Evolutionary conservation across 805 yeast species (phyloP).

Genomic region (Isabelozyma heimii): DNA sequence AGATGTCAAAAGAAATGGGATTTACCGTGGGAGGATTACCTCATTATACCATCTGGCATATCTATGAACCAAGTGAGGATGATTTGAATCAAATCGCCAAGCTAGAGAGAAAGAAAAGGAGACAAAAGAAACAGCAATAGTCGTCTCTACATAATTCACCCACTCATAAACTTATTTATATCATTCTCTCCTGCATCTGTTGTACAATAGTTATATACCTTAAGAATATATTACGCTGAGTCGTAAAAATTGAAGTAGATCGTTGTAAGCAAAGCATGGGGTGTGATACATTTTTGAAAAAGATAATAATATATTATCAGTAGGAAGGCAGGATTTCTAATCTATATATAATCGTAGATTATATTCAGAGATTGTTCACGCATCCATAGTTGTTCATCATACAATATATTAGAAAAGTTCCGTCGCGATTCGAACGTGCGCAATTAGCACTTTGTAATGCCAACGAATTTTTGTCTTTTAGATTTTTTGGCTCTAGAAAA

Average conservation of each 20-base stretch:
- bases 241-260: too few relatives aligned
- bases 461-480: not conserved
- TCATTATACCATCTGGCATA: conserved; percentile 88
- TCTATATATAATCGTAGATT: conserved; percentile 39
- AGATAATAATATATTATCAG: conserved; percentile 28
- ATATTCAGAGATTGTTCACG: conserved; percentile 49
- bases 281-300: not conserved
- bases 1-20: conserved; percentile 76
- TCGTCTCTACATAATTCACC: too few relatives aligned
- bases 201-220: too few relatives aligned
- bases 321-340: conserved; percentile 52
- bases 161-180: too few relatives aligned
- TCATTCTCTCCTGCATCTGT: too few relatives aligned
- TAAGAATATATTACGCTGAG: too few relatives aligned
- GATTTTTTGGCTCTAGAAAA: not conserved
- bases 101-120: conserved; percentile 65
- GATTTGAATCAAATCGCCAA: conserved; percentile 69
- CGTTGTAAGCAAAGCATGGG: not conserved
- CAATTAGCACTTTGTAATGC: not conserved
- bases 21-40: conserved; percentile 85
- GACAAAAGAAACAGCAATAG: conserved; percentile 16
- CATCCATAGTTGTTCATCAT: conserved; percentile 47
- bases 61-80: conserved; percentile 85
- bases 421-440: conserved; percentile 14
- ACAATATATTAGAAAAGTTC: conserved; percentile 12